Evolutionary conservation across 176 grass and related monocot species (phyloP).

Genomic region (Paspalum vaginatum): DNA sequence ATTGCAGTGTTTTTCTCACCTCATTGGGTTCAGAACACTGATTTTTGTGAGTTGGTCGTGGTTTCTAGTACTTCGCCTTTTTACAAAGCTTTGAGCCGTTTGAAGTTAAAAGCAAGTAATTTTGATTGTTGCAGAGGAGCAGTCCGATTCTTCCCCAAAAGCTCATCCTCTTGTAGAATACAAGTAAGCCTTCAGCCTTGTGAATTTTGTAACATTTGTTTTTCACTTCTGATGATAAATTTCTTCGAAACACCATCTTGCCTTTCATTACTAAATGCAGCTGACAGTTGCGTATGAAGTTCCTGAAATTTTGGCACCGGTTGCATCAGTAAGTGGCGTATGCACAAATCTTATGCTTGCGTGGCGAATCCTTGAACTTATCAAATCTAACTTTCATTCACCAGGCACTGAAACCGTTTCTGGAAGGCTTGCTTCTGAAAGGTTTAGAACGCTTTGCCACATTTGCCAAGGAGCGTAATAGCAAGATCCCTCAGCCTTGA

Average conservation of each 20-base stretch:
- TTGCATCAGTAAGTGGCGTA: conserved; percentile 71
- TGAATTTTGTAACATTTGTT: conserved; percentile 1
- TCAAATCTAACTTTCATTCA: conserved; percentile 33
- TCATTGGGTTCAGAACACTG: neutral
- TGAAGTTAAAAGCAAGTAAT: neutral
- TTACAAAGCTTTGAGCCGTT: neutral
- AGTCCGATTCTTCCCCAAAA: conserved; percentile 87
- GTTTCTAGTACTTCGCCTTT: neutral
- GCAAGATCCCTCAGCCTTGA: conserved; percentile 59
- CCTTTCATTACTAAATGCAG: conserved; percentile 44
- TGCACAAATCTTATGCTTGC: neutral
- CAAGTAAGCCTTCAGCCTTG: conserved; percentile 55
- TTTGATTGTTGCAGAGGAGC: conserved; percentile 68
- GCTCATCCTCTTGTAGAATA: conserved; percentile 76
- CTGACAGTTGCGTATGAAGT: conserved; percentile 92
- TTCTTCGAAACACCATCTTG: conserved; percentile 26
- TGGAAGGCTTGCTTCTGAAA: conserved; percentile 75
- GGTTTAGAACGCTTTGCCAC: conserved; percentile 69
- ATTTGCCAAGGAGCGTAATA: conserved; percentile 63
- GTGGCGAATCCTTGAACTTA: conserved; percentile 5
- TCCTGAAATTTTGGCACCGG: conserved; percentile 78
- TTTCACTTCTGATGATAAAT: neutral
- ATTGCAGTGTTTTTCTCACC: neutral
- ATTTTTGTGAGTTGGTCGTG: neutral
- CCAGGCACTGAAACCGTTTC: conserved; percentile 89